A percentile compares a stretch with the other conserved stretches of the same genome.
These are phyloP conservation scores for Cicer chorassanicum DNA, from an alignment of 306 rosid species.

Conservation along the genomic window DNA sequence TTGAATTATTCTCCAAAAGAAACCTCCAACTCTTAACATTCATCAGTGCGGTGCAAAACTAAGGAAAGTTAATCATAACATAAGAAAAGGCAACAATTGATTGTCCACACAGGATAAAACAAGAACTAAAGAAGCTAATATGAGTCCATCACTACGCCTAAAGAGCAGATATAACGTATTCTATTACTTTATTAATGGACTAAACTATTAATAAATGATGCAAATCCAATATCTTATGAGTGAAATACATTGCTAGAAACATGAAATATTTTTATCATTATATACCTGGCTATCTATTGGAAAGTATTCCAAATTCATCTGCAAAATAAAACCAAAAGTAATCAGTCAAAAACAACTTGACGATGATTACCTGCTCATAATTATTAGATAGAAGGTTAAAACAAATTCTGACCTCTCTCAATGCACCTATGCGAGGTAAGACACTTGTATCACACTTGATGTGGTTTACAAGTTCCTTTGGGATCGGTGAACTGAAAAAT, in stretches of 20 bases:
- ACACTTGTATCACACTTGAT: slow-evolving; percentile 89
- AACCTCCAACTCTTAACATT: background rate
- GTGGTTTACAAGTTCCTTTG: slow-evolving; percentile 81
- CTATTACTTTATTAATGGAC: background rate
- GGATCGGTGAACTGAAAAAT: slow-evolving; percentile 86
- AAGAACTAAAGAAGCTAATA: slow-evolving; percentile 1
- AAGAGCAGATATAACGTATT: background rate
- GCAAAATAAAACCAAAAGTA: slow-evolving; percentile 47
- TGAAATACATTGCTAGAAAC: slow-evolving; percentile 12
- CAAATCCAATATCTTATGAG: slow-evolving; percentile 20
- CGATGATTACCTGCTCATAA: slow-evolving; percentile 34
- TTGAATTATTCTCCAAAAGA: background rate
- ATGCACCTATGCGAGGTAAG: slow-evolving; percentile 90
- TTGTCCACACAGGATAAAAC: background rate
- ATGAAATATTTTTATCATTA: slow-evolving; percentile 35
- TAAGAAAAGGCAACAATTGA: no score
- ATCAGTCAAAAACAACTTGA: slow-evolving; percentile 37
- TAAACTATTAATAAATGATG: background rate
- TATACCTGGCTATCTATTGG: slow-evolving; percentile 87
- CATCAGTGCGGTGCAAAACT: background rate
- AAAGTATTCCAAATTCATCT: slow-evolving; percentile 97
- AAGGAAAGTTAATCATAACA: no score
- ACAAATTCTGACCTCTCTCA: slow-evolving; percentile 73
- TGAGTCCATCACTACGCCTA: background rate
- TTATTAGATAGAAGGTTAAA: slow-evolving; percentile 28